phyloP scores from a whole-genome alignment of 495 filamentous ascomycete species.

The Entonaema liquescens region DNA sequence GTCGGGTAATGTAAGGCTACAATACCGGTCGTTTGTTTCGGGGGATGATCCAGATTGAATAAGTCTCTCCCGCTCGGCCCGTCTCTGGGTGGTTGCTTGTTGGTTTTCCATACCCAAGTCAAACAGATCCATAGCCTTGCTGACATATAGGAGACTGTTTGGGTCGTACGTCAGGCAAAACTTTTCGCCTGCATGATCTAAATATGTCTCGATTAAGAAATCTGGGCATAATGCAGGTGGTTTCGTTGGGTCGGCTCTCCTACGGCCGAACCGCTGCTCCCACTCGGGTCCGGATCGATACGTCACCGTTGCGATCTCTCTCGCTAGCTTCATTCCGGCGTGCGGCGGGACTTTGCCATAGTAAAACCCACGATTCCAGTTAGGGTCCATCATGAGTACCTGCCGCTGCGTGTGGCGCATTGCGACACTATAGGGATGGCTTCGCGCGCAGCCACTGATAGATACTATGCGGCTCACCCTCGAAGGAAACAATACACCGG shows the following conservation, averaged over 20 bases:
- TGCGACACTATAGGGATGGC: slow-evolving; percentile 97
- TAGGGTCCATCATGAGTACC: slow-evolving; percentile 97
- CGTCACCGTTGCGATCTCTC: slow-evolving; percentile 97
- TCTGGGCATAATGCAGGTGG: slow-evolving; percentile 94
- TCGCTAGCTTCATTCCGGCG: slow-evolving; percentile 95
- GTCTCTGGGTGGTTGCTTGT: slow-evolving; percentile 49
- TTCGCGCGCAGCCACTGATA: slow-evolving; percentile 93
- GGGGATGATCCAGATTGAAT: slow-evolving; percentile 42
- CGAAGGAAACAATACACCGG: slow-evolving; percentile 85
- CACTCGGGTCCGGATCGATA: slow-evolving; percentile 97
- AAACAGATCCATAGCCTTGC: slow-evolving; percentile 99
- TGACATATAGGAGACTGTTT: slow-evolving; percentile 95
- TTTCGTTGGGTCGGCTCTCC: slow-evolving; percentile 83
- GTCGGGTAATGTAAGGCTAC: slow-evolving; percentile 85
- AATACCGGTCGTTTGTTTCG: slow-evolving; percentile 57
- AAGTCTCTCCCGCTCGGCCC: slow-evolving; percentile 47
- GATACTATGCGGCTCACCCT: slow-evolving; percentile 83
- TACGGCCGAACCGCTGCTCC: slow-evolving; percentile 92
- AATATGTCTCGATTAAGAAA: slow-evolving; percentile 97
- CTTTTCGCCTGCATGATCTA: slow-evolving; percentile 98
- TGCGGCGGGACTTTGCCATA: slow-evolving; percentile 91
- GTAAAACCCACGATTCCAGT: slow-evolving; percentile 98
- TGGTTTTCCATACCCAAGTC: slow-evolving; percentile 82
- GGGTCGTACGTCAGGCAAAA: slow-evolving; percentile 98
- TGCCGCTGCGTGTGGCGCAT: slow-evolving; percentile 99